Conservation (phyloP, 1,284 basidiomycete genomes). For the Takashimella koratensis region DNA sequence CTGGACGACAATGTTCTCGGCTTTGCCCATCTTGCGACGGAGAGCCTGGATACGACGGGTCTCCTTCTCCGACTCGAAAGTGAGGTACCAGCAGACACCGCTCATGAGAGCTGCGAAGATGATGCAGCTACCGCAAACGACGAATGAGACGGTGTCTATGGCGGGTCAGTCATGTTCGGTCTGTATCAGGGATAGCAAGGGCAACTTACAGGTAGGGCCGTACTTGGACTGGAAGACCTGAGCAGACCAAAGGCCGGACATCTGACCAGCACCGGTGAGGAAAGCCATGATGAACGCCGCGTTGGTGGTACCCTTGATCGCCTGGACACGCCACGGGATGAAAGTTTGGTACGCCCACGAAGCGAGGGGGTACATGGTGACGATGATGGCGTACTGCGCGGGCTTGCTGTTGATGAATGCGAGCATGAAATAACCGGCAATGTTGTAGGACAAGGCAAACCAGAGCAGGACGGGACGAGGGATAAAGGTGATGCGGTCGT, state of each 20-base stretch:
- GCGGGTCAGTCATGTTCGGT: not conserved
- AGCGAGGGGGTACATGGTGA: conserved; percentile 1
- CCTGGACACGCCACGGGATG: conserved; percentile 1
- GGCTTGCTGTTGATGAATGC: not conserved
- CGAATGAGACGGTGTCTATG: not conserved
- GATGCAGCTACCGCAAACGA: not conserved
- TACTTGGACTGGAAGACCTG: conserved; percentile 13
- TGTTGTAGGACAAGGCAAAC: not conserved
- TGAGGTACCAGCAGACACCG: not conserved
- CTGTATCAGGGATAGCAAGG: not conserved
- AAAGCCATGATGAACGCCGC: conserved; percentile 1
- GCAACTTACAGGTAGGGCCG: conserved; percentile 2
- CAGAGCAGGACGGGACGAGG: conserved; percentile 1
- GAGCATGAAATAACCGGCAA: not conserved
- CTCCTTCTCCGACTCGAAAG: not conserved
- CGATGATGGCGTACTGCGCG: conserved; percentile 3
- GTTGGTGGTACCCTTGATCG: not conserved
- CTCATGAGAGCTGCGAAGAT: not conserved
- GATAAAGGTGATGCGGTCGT: not conserved
- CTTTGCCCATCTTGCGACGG: not conserved
- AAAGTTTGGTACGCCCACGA: conserved; percentile 1
- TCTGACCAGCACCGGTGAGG: conserved; percentile 13
- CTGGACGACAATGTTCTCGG: not conserved
- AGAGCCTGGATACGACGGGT: not conserved
- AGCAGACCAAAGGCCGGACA: conserved; percentile 10